A percentile compares a stretch with the other conserved stretches of the same genome.
phyloP scores from a whole-genome alignment of 371 early-diverging fungal species.

The Saksenaea vasiformis region DNA sequence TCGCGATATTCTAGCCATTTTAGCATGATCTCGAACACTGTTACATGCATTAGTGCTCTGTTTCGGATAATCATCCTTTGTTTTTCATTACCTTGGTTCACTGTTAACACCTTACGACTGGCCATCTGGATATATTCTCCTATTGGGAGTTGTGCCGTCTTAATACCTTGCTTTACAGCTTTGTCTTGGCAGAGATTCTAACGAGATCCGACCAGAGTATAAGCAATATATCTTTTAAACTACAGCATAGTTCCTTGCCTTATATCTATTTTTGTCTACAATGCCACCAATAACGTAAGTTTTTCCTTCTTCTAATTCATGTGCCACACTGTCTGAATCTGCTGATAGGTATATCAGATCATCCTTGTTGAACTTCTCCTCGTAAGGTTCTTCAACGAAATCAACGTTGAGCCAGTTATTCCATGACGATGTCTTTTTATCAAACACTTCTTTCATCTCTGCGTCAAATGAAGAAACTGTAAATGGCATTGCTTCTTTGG shows the following conservation, averaged over 20 bases:
- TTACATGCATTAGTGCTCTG: background rate
- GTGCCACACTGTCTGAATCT: slow-evolving; percentile 76
- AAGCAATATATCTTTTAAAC: background rate
- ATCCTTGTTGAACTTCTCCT: slow-evolving; percentile 50
- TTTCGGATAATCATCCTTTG: background rate
- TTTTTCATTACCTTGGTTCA: slow-evolving; percentile 78
- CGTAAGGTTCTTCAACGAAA: slow-evolving; percentile 37
- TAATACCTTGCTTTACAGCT: slow-evolving; percentile 76
- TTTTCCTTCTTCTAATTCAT: slow-evolving; percentile 68
- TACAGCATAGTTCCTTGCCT: slow-evolving; percentile 34
- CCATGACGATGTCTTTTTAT: slow-evolving; percentile 46
- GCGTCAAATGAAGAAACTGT: slow-evolving; percentile 52
- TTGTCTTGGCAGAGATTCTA: slow-evolving; percentile 76
- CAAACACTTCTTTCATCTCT: slow-evolving; percentile 32
- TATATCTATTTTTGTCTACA: slow-evolving; percentile 92
- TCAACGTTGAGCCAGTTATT: slow-evolving; percentile 47
- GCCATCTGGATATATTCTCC: slow-evolving; percentile 78
- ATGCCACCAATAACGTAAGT: slow-evolving; percentile 93
- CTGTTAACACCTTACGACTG: slow-evolving; percentile 85
- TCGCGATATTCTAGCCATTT: slow-evolving; percentile 68
- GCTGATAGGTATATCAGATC: slow-evolving; percentile 88
- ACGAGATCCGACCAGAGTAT: background rate
- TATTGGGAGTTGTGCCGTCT: slow-evolving; percentile 86
- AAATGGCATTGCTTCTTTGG: slow-evolving; percentile 50
- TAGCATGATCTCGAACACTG: slow-evolving; percentile 82